Evolutionary conservation across 2,329 filamentous ascomycete genomes (phyloP).

Genomic region (Aciculosporium take): DNA sequence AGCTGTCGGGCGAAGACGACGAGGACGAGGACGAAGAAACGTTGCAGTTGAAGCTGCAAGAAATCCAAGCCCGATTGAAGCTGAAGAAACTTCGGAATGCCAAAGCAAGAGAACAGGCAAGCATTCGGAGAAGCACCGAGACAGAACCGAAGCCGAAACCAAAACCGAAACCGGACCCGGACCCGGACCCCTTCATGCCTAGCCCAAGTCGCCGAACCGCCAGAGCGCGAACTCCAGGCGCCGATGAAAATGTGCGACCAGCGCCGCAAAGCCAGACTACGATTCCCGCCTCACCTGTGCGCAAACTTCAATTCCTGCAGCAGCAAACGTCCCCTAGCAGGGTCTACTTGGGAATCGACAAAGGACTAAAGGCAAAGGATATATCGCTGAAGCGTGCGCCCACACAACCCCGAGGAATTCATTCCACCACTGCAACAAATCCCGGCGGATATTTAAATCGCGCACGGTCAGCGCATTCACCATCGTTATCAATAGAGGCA

Average conservation of each 20-base stretch:
- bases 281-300: slow-evolving; percentile 64
- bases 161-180: too few relatives aligned
- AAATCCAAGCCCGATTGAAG: slow-evolving; percentile 76
- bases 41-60: slow-evolving; percentile 69
- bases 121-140: slow-evolving; percentile 11
- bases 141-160: slow-evolving; percentile 7
- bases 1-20: slow-evolving; percentile 15
- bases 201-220: slow-evolving; percentile 10
- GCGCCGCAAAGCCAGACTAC: slow-evolving; percentile 36
- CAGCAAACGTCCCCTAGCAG: slow-evolving; percentile 63
- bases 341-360: slow-evolving; percentile 75
- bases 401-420: slow-evolving; percentile 23
- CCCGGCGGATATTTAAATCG: slow-evolving; percentile 30
- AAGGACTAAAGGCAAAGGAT: slow-evolving; percentile 66
- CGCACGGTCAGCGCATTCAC: slow-evolving; percentile 24
- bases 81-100: slow-evolving; percentile 70
- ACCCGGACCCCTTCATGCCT: slow-evolving; percentile 11
- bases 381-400: slow-evolving; percentile 69
- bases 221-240: slow-evolving; percentile 15
- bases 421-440: slow-evolving; percentile 9
- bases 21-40: slow-evolving; percentile 68
- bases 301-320: slow-evolving; percentile 33
- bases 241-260: slow-evolving; percentile 10
- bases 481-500: slow-evolving; percentile 14
- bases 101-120: slow-evolving; percentile 11